Percentiles rank a stretch among this genome's conserved stretches.
Evolutionary conservation across 331 rosid species (phyloP).

Genomic region (Malus hybrid): DNA sequence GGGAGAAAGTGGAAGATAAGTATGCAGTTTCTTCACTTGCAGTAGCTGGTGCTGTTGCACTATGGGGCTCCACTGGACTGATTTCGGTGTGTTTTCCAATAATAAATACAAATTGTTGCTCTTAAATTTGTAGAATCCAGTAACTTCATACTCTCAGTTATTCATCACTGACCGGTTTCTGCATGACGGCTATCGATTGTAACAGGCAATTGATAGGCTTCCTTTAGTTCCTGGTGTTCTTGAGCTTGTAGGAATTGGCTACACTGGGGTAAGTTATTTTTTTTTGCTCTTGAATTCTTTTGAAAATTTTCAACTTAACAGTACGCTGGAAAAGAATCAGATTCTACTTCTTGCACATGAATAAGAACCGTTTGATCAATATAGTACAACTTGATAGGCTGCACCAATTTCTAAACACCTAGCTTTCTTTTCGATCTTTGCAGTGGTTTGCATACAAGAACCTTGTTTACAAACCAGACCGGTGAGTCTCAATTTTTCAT

Average conservation of each 20-base stretch:
- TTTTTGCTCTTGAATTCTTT: background rate
- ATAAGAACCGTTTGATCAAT: background rate
- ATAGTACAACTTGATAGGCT: background rate
- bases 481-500: slow-evolving; percentile 32
- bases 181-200: slow-evolving; percentile 6
- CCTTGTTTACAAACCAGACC: slow-evolving; percentile 69
- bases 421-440: slow-evolving; percentile 10
- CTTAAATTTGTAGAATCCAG: background rate
- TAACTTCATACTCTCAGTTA: background rate
- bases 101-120: background rate
- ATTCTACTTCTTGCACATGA: background rate
- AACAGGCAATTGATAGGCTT: slow-evolving; percentile 91
- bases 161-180: background rate
- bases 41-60: slow-evolving; percentile 48
- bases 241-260: slow-evolving; percentile 86
- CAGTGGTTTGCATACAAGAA: slow-evolving; percentile 91
- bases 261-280: slow-evolving; percentile 58
- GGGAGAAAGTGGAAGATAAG: slow-evolving; percentile 93
- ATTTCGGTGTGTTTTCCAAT: slow-evolving; percentile 42
- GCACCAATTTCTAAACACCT: background rate
- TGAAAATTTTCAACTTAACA: background rate
- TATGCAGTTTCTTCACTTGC: slow-evolving; percentile 75
- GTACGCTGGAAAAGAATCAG: background rate
- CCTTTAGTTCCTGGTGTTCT: slow-evolving; percentile 80
- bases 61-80: slow-evolving; percentile 68